Evolutionary conservation across 2,329 filamentous ascomycete species (phyloP).

Genomic region (Botryotinia calthae): DNA sequence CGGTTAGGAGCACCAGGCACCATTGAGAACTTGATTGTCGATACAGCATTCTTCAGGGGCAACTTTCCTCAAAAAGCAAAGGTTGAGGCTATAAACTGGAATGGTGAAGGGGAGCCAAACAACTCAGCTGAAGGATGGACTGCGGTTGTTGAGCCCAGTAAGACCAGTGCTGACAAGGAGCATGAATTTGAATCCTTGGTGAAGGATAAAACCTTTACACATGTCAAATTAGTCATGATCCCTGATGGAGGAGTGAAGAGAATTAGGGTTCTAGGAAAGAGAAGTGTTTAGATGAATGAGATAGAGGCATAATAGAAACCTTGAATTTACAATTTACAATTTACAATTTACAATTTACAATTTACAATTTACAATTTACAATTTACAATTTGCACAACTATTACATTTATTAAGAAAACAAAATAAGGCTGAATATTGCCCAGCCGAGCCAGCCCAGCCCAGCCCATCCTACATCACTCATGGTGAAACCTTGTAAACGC

Average conservation of each 20-base stretch:
- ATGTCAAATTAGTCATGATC: slow-evolving; percentile 82
- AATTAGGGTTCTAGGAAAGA: slow-evolving; percentile 71
- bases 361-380: no score
- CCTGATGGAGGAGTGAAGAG: slow-evolving; percentile 92
- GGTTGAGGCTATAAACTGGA: slow-evolving; percentile 60
- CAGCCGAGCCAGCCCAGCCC: background rate
- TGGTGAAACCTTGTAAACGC: slow-evolving; percentile 14
- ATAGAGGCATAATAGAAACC: background rate
- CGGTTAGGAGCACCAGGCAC: slow-evolving; percentile 65
- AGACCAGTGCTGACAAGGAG: slow-evolving; percentile 70
- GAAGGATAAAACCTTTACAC: slow-evolving; percentile 64
- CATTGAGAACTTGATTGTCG: slow-evolving; percentile 67
- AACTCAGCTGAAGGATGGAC: slow-evolving; percentile 61
- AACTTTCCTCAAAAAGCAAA: slow-evolving; percentile 79
- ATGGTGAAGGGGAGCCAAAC: slow-evolving; percentile 51
- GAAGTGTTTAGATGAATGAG: slow-evolving; percentile 35
- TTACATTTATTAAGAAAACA: background rate
- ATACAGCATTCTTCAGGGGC: slow-evolving; percentile 79
- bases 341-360: no score
- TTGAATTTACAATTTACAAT: no score
- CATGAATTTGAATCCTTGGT: slow-evolving; percentile 61
- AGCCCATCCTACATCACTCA: background rate
- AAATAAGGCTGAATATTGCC: slow-evolving; percentile 7
- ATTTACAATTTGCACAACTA: no score
- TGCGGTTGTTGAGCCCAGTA: slow-evolving; percentile 63